phyloP scores from a whole-genome alignment of 2,329 filamentous ascomycete genomes.

The Colletotrichum caudatum region DNA sequence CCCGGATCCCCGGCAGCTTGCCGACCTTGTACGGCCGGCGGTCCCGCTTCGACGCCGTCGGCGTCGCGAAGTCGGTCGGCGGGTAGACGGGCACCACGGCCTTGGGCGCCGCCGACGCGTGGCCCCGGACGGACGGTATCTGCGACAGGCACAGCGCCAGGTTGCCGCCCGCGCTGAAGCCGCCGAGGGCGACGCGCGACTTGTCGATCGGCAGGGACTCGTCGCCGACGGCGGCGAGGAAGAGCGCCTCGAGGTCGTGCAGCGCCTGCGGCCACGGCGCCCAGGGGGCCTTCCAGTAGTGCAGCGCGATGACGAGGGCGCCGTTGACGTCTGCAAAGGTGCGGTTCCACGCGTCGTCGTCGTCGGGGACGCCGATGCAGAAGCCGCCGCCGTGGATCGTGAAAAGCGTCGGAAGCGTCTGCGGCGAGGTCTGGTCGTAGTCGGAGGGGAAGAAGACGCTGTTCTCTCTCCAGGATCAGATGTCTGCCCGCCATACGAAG shows the following conservation, averaged over 20 bases:
- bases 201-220: slow-evolving; percentile 59
- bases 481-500: too few species aligned
- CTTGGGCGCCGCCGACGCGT: slow-evolving; percentile 39
- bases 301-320: slow-evolving; percentile 60
- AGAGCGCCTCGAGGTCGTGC: slow-evolving; percentile 60
- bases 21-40: slow-evolving; percentile 47
- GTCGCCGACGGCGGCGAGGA: slow-evolving; percentile 57
- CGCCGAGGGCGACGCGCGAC: slow-evolving; percentile 55
- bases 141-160: slow-evolving; percentile 58
- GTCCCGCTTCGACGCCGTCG: slow-evolving; percentile 44
- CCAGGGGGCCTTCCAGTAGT: slow-evolving; percentile 62
- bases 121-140: slow-evolving; percentile 50
- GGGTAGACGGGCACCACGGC: slow-evolving; percentile 60
- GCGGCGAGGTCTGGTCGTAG: slow-evolving; percentile 48
- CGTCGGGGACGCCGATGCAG: slow-evolving; percentile 55
- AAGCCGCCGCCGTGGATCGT: slow-evolving; percentile 67
- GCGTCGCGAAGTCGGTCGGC: slow-evolving; percentile 51
- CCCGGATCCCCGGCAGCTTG: slow-evolving; percentile 40
- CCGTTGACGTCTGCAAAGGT: slow-evolving; percentile 54
- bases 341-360: slow-evolving; percentile 62
- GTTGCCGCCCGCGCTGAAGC: slow-evolving; percentile 66
- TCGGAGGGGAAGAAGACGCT: slow-evolving; percentile 56
- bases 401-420: slow-evolving; percentile 57
- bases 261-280: slow-evolving; percentile 58
- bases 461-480: background rate